Percentiles rank a stretch among this genome's conserved stretches.
Evolutionary conservation across 345 rosid genomes (phyloP).

Genomic region (Melastoma malabathricum): DNA sequence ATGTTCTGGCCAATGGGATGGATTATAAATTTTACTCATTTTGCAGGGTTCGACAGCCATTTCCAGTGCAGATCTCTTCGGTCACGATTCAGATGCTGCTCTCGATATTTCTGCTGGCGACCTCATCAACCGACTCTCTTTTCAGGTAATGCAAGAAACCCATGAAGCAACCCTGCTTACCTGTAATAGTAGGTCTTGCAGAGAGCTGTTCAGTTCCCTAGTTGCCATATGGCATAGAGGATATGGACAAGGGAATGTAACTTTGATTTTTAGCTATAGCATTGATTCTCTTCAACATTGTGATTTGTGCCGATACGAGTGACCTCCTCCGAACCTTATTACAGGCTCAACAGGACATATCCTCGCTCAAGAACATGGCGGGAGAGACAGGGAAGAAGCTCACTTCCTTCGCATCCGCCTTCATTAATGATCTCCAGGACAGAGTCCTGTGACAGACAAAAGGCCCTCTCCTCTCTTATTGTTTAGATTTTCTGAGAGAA

Average conservation of each 20-base stretch:
- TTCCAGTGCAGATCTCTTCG: conserved; percentile 94
- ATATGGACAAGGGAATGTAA: too few relatives aligned
- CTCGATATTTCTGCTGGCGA: conserved; percentile 72
- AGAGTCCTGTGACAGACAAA: conserved; percentile 42
- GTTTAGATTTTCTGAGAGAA: too few relatives aligned
- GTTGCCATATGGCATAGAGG: too few relatives aligned
- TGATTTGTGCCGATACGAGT: neutral
- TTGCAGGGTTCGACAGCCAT: conserved; percentile 77
- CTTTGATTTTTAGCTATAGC: neutral
- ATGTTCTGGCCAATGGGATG: neutral
- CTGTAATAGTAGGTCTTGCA: neutral
- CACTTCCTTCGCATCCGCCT: conserved; percentile 59
- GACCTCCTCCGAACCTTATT: conserved; percentile 4
- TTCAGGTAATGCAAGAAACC: conserved; percentile 42
- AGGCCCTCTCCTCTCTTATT: too few relatives aligned
- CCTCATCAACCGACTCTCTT: conserved; percentile 67
- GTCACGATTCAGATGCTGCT: conserved; percentile 31
- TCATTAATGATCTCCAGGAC: conserved; percentile 80
- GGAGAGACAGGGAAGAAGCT: conserved; percentile 93
- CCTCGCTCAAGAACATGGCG: conserved; percentile 70
- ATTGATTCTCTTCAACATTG: too few relatives aligned
- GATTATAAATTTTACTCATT: neutral
- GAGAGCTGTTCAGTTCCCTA: neutral
- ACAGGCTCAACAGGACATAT: conserved; percentile 94
- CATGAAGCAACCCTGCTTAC: too few relatives aligned